phyloP scores from a whole-genome alignment of 768 basidiomycete species.

The Mrakia gelida region DNA sequence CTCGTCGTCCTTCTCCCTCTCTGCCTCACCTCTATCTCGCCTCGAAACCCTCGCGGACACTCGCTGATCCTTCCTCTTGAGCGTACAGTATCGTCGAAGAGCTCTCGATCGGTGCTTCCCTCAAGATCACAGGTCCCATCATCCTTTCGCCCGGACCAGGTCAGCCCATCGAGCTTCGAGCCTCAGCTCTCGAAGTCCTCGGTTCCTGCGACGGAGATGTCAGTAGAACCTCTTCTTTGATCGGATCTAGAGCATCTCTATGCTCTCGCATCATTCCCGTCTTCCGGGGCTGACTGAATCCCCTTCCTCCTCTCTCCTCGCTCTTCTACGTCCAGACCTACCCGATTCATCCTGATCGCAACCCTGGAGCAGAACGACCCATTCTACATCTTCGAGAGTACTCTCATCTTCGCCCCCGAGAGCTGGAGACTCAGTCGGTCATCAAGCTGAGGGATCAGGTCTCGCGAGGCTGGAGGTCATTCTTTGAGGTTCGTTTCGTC shows the following conservation, averaged over 20 bases:
- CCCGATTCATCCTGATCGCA: slow-evolving; percentile 15
- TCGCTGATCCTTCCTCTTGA: slow-evolving; percentile 37
- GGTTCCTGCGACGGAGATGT: slow-evolving; percentile 63
- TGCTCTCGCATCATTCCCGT: too few species aligned
- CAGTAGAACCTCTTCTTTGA: slow-evolving; percentile 22
- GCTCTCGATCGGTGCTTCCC: slow-evolving; percentile 56
- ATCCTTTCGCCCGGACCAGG: slow-evolving; percentile 52
- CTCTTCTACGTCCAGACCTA: not conserved
- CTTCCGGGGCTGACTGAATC: slow-evolving; percentile 25
- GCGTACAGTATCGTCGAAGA: slow-evolving; percentile 29
- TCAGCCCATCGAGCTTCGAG: slow-evolving; percentile 56
- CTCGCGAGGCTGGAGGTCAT: slow-evolving; percentile 6
- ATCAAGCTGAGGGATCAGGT: slow-evolving; percentile 62
- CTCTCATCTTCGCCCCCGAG: slow-evolving; percentile 80
- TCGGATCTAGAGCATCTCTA: too few species aligned
- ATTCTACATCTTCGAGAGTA: slow-evolving; percentile 84
- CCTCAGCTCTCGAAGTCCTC: slow-evolving; percentile 51
- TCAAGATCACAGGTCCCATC: slow-evolving; percentile 53
- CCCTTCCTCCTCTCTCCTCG: not conserved
- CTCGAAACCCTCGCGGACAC: not conserved
- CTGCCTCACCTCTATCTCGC: not conserved
- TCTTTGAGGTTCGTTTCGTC: slow-evolving; percentile 23
- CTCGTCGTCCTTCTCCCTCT: not conserved
- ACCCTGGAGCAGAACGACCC: slow-evolving; percentile 63
- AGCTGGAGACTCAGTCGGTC: slow-evolving; percentile 65